Conservation (phyloP, 441 rosid species). For the Syzygium malaccense region DNA sequence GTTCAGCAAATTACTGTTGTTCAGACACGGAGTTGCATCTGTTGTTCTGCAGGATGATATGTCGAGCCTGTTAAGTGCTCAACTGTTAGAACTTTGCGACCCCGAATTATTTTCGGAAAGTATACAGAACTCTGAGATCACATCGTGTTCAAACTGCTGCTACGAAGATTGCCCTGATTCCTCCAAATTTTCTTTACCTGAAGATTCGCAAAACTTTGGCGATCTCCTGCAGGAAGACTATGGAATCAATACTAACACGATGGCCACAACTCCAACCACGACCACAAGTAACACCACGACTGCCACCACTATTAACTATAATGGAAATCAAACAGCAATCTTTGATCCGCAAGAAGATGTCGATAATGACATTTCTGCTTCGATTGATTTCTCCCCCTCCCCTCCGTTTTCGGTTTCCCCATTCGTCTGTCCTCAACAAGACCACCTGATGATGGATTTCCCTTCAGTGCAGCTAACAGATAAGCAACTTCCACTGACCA, state of each 20-base stretch:
- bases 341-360: constrained; percentile 64
- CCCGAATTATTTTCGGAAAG: constrained; percentile 58
- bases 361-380: constrained; percentile 75
- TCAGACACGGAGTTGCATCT: neutral
- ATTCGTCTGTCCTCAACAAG: constrained; percentile 30
- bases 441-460: constrained; percentile 43
- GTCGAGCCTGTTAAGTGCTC: constrained; percentile 62
- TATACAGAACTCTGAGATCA: constrained; percentile 64
- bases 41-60: constrained; percentile 61
- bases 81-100: constrained; percentile 62
- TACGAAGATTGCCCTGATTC: constrained; percentile 33
- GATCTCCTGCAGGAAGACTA: constrained; percentile 14
- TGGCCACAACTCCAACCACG: constrained; percentile 10
- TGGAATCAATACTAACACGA: constrained; percentile 15
- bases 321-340: constrained; percentile 34
- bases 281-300: constrained; percentile 14
- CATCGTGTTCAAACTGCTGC: constrained; percentile 58
- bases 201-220: constrained; percentile 17
- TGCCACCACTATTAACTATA: constrained; percentile 1
- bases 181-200: constrained; percentile 19
- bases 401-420: constrained; percentile 42
- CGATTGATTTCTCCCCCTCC: constrained; percentile 70
- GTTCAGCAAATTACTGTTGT: neutral
- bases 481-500: constrained; percentile 27
- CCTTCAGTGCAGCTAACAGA: constrained; percentile 29